Conservation (phyloP, 2,329 filamentous ascomycete species). For the Capronia americana region DNA sequence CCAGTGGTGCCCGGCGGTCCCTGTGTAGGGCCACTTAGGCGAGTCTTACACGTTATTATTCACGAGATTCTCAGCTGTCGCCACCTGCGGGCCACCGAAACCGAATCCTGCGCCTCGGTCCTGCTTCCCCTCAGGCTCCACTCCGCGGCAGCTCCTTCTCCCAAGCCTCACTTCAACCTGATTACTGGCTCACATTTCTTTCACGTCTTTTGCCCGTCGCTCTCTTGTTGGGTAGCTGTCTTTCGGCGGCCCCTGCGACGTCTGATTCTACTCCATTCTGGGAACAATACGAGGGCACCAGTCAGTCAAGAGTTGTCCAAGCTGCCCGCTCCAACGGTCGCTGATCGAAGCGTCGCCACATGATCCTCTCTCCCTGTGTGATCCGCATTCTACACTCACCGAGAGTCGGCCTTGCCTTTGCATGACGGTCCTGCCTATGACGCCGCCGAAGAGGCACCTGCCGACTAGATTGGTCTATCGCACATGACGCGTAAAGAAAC, state of each 20-base stretch:
- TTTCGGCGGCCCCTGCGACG: background rate
- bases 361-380: conserved; percentile 3
- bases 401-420: conserved; percentile 19
- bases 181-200: conserved; percentile 16
- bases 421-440: conserved; percentile 28
- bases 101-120: background rate
- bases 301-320: conserved; percentile 18
- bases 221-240: conserved; percentile 6
- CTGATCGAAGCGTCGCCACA: conserved; percentile 24
- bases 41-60: background rate
- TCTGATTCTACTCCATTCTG: conserved; percentile 16
- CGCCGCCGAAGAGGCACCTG: conserved; percentile 18
- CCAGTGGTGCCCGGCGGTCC: background rate
- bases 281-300: conserved; percentile 22
- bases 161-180: conserved; percentile 5
- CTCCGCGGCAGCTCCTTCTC: conserved; percentile 8
- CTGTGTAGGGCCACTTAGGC: background rate
- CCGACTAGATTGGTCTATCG: conserved; percentile 28
- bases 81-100: conserved; percentile 1
- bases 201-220: conserved; percentile 4
- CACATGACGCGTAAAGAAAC: conserved; percentile 21
- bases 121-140: conserved; percentile 7
- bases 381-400: background rate
- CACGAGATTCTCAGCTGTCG: conserved; percentile 4
- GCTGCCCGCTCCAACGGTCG: conserved; percentile 4